Evolutionary conservation across 2,329 filamentous ascomycete species (phyloP).

Genomic region (Biscogniauxia marginata): DNA sequence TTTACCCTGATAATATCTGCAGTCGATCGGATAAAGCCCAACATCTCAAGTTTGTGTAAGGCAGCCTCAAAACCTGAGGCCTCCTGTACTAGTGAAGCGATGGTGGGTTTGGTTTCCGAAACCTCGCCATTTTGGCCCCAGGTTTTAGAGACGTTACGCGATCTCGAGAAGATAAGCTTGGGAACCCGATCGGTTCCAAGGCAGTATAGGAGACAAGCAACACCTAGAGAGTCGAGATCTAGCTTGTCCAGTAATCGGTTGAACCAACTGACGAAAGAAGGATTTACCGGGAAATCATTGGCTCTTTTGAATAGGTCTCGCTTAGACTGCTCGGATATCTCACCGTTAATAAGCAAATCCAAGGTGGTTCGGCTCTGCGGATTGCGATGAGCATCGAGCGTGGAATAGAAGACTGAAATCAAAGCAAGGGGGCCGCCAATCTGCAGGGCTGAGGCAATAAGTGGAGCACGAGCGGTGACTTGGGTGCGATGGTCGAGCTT

Average conservation of each 20-base stretch:
- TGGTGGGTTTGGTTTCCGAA: neutral
- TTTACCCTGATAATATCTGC: neutral
- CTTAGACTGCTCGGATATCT: neutral
- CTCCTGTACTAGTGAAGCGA: neutral
- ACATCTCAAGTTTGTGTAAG: neutral
- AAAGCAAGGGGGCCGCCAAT: neutral
- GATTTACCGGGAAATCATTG: neutral
- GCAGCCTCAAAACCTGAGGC: neutral
- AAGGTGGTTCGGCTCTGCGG: neutral
- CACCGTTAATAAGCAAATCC: neutral
- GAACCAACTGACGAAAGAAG: slow-evolving; percentile 1
- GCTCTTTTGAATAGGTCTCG: neutral
- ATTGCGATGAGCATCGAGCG: neutral
- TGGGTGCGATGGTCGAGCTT: slow-evolving; percentile 1
- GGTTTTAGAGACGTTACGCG: neutral
- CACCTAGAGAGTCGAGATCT: slow-evolving; percentile 1
- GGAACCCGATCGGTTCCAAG: neutral
- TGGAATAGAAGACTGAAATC: slow-evolving; percentile 3
- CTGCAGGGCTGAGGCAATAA: neutral
- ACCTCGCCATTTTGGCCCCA: neutral
- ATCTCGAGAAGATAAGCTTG: neutral
- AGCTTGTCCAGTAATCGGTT: slow-evolving; percentile 1
- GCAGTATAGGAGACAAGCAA: slow-evolving; percentile 1
- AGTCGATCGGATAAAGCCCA: neutral
- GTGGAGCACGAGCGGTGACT: neutral